Base-by-base conservation (phyloP, 2,329 filamentous ascomycete genomes). In the Lecanicillium sp. region DNA sequence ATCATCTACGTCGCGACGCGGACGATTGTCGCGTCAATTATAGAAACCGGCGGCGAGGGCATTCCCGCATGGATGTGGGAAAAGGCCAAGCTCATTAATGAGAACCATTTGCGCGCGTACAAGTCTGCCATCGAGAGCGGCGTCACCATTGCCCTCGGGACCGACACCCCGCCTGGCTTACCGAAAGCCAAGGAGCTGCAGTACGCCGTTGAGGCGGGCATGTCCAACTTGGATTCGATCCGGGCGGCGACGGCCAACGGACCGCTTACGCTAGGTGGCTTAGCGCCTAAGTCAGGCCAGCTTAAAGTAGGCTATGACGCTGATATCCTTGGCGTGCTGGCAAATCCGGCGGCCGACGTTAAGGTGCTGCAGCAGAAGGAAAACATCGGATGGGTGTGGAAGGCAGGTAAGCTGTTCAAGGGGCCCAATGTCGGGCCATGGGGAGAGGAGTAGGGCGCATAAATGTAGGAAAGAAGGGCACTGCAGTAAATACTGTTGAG, bases 161-260 rank as follows among this genome's bases (percentile, higher is more conserved):
- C 64, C 0, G 64, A 67, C 31, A 59, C 59, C 1, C 28, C 43
- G 1, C 62, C 60, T 11, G 11, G 22, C n/a, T n/a, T n/a, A n/a
- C n/a, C n/a, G n/a, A n/a, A n/a, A n/a, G 63, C 63, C 0, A 42
- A 57, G 30, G 70, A 74, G 51, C 51, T 73, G 16, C 48, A 53
- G 14, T 69, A 64, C 48, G 68, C 68, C 3, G 63, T 71, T 29
- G 55, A 67, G 34, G 64, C 64, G 8, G 70, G 70, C 2, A 62
- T 74, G 64, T 63, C 62, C 4, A 62, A 65, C 4, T 48, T 74
- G 32, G 52, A 70, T 48, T 68, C 70, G 6, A 71, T 75, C 43
- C 66, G 73, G 49, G 64, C 66, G 20, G 67, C 61, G 4, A 73
- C 70, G 5, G 65, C 46, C n/a, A 51, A 48, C 35, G 66, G 60